Base-by-base conservation (phyloP, 257 asterid species). In the Nicotiana otophora region DNA sequence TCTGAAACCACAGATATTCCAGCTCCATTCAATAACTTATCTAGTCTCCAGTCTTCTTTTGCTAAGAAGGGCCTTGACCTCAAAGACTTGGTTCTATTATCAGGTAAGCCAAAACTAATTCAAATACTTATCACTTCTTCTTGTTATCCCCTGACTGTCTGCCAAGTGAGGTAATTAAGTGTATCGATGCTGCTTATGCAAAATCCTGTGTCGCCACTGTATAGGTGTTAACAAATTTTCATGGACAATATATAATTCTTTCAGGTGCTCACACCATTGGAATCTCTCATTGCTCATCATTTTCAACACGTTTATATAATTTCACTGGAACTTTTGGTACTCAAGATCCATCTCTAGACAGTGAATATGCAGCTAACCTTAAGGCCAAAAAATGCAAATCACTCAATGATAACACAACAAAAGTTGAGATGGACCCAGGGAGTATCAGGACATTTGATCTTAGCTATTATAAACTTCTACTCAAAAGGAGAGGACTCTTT, bases 221-320 rank as follows among this genome's bases (percentile, higher is more conserved):
- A 39, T 39, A 39, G 46, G 46, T 7, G 46, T 39, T 39, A 39
- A 39, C 46, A 7, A 39, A 39, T 39, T 39, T 39, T 1, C 10
- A 7, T 39, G 10, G 46, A 7, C 2, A 39, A 39, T 39, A 7
- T 36, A 36, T 36, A 36, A 36, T 39, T 39, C 2, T 39, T 39
- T 46, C 66, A 94, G 98, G 97, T 83, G 96, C 97, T 17, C 98
- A 94, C 34, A 94, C 97, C 1, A 90, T 94, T 17, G 98, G 98
- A 8, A 63, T 90, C 8, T 63, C 93, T 4, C 93, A 86, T 60
- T 94, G 98, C 63, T 1, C 91, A 0, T 84, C 98, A 42, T 88
- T 94, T 55, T 20, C 88, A 5, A 84, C 23, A 3, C 93, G 97
- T 0, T 64, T 92, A 15, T 92, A 87, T 91, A 94, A 94, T 53